phyloP scores from a whole-genome alignment of 2,329 filamentous ascomycete genomes.

The Canariomyces notabilis region DNA sequence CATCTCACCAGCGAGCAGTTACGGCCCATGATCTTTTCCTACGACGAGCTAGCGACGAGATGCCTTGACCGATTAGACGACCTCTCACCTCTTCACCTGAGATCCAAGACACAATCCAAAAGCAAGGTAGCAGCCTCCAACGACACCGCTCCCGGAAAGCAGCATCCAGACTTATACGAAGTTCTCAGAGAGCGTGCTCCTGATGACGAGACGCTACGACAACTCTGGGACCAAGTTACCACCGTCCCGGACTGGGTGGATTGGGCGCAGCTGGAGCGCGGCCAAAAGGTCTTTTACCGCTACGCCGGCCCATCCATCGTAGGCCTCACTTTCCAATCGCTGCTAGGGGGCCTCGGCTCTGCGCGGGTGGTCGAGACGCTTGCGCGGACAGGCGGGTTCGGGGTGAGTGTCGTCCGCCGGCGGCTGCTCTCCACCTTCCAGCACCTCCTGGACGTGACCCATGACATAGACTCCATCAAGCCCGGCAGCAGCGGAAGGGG shows the following conservation, averaged over 20 bases:
- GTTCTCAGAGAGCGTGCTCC: not conserved
- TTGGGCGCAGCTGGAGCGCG: slow-evolving; percentile 68
- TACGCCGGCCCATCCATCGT: slow-evolving; percentile 65
- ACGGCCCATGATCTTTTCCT: slow-evolving; percentile 56
- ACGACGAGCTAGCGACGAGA: slow-evolving; percentile 64
- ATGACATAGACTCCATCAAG: slow-evolving; percentile 58
- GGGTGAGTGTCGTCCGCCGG: slow-evolving; percentile 58
- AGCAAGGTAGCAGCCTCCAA: not conserved
- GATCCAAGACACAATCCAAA: not conserved
- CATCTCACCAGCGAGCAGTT: slow-evolving; percentile 59
- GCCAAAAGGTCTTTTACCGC: slow-evolving; percentile 72
- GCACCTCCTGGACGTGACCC: slow-evolving; percentile 67
- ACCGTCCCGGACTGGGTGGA: slow-evolving; percentile 70
- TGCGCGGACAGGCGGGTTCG: slow-evolving; percentile 69
- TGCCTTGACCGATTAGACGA: slow-evolving; percentile 59
- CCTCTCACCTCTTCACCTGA: slow-evolving; percentile 42
- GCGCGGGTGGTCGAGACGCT: slow-evolving; percentile 69
- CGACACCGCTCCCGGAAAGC: slow-evolving; percentile 18
- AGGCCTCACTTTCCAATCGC: slow-evolving; percentile 58
- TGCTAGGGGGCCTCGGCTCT: slow-evolving; percentile 69
- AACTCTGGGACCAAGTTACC: slow-evolving; percentile 63
- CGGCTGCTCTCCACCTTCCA: slow-evolving; percentile 67
- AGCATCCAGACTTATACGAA: slow-evolving; percentile 33
- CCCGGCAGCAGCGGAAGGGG: slow-evolving; percentile 62
- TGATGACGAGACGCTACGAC: slow-evolving; percentile 5